Base-by-base conservation (phyloP, 371 early-diverging fungal species). In the Conidiobolus incongruus region DNA sequence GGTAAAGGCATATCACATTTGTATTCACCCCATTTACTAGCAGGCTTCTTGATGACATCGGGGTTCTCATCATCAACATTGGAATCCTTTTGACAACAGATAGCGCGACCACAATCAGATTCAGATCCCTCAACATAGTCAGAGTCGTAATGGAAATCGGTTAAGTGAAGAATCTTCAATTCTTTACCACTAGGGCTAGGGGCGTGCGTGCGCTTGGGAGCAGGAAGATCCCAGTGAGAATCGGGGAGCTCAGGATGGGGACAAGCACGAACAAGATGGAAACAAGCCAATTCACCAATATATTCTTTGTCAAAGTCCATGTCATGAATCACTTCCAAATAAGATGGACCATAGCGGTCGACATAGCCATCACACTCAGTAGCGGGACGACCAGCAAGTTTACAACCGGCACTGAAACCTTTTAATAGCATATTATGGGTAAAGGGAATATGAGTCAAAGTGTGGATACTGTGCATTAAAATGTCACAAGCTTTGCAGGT, bases 1-100 rank as follows among this genome's bases (percentile, higher is more conserved):
- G 53, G 47, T 23, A 61, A 29, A 29, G 68, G 62, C 0, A 69
- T 49, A 44, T 70, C 50, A 16, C 50, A 50, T 16, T 38, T 45
- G 40, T 51, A 52, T 11, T 52, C 49, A 16, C 53, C 53, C 49
- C 48, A 52, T 20, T 46, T 52, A n/a, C 53, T 40, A 29, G 53
- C 53, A 17, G 50, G 45, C 10, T 17, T 21, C 19, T 45, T 48
- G 29, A 46, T 34, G 7, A 17, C 2, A 6, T 41, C 23, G 38
- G 17, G 34, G 1, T n/a, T n/a, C n/a, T 44, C 13, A 4, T n/a
- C 22, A 12, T 43, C 34, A 35, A 29, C 29, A n/a, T 24, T 22
- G 29, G 37, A 37, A 15, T 55, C 53, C 13, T 22, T 7, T 33
- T 50, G 53, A 24, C 53, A 52, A 35, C 53, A 52, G 13, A 52